Conservation (phyloP, 768 basidiomycete species). For the Epithele typhae region DNA sequence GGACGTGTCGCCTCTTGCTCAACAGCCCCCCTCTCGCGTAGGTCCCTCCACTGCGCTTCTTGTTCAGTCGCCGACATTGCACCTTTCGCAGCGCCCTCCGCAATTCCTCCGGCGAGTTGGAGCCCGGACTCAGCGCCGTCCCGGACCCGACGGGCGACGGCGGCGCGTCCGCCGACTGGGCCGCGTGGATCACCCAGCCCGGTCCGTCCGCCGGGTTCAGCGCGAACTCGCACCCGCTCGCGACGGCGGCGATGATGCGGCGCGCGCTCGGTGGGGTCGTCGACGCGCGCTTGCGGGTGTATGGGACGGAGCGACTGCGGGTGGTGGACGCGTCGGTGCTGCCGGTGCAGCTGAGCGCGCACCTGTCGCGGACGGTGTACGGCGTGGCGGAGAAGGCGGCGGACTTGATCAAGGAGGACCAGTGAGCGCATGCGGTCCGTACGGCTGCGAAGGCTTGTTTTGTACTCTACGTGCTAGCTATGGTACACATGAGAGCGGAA, state of each 20-base stretch:
- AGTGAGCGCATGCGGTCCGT: constrained; percentile 36
- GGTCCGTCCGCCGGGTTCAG: constrained; percentile 7
- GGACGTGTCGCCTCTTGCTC: constrained; percentile 41
- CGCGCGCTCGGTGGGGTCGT: constrained; percentile 12
- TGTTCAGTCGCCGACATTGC: no score
- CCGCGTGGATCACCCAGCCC: constrained; percentile 35
- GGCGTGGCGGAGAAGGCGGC: constrained; percentile 6
- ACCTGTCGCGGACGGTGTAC: not conserved
- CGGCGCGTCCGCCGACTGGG: constrained; percentile 44
- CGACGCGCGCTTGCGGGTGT: constrained; percentile 16
- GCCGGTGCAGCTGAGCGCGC: not conserved
- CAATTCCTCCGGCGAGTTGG: constrained; percentile 31
- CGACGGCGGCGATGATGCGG: constrained; percentile 17
- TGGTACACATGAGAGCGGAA: no score
- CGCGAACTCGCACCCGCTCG: constrained; percentile 10
- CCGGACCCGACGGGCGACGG: constrained; percentile 34
- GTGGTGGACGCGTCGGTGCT: constrained; percentile 21
- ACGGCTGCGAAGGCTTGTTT: no score
- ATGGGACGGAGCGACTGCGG: constrained; percentile 14
- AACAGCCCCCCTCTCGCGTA: constrained; percentile 32
- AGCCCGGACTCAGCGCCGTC: constrained; percentile 38
- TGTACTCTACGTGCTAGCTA: no score
- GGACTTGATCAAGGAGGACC: constrained; percentile 7
- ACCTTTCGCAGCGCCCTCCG: not conserved
- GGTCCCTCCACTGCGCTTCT: constrained; percentile 24